Evolutionary conservation across 768 basidiomycete species (phyloP), one percentile per base, ranked within the genome.

Genomic region (Clavaria fumosa): DNA sequence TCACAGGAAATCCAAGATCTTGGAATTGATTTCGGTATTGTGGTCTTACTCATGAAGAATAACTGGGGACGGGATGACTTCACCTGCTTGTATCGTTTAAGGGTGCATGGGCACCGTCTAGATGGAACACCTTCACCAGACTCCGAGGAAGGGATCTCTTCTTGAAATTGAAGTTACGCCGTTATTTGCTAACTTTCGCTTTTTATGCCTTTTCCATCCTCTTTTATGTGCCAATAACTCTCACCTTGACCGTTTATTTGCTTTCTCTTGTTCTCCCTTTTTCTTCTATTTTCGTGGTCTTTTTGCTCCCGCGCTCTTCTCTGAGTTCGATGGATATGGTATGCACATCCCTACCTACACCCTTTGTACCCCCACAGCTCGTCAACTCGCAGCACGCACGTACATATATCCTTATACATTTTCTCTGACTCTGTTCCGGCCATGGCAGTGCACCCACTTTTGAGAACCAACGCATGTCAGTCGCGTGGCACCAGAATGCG

Each of bases 61-160:
- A 97, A 96, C 52, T 96, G 89, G 79, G 93, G 91, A 28, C 63
- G 66, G 55, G 64, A 67, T 4, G 75, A 79, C 40, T 85, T 70
- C 52, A 95, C 91, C 0, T 97, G 93, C 56, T 56, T 97, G 26
- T 97, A 89, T 56, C 74, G 84, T 31, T 61, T 88, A 58, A 70
- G 84, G 30, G 80, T 84, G 21, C 83, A 86, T 48, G 84, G 84
- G 11, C 60, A 70, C 46, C 62, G 53, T 39, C 48, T 74, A 36
- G 66, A 56, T 7, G 67, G 61, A 37, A 47, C 52, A 14, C 62
- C 64, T 4, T 45, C 54, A 26, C 61, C 64, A 4, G 53, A 51
- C 35, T 44, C 57, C 26, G 51, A 48, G 30, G 43, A 48, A 15
- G n/a, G n/a, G n/a, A n/a, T n/a, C n/a, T n/a, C n/a, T n/a, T n/a